Evolutionary conservation across 768 basidiomycete species (phyloP).

Genomic region (Tricholoma furcatifolium): DNA sequence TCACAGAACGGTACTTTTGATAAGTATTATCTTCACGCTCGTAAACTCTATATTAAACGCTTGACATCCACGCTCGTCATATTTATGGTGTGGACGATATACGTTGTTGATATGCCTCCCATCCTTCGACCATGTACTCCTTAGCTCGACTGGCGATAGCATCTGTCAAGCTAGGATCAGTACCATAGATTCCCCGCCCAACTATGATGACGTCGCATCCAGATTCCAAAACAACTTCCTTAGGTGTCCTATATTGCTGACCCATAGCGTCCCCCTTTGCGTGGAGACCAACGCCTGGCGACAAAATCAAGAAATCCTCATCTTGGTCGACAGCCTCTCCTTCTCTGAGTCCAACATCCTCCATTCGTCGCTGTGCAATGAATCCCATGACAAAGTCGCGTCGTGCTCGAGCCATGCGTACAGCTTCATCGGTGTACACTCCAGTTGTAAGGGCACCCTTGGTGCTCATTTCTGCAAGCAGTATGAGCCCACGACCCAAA

Average conservation of each 20-base stretch:
- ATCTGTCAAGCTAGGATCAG: slow-evolving; percentile 41
- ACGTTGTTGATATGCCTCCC: slow-evolving; percentile 84
- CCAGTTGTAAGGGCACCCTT: slow-evolving; percentile 83
- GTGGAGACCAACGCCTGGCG: slow-evolving; percentile 90
- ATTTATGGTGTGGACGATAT: slow-evolving; percentile 17
- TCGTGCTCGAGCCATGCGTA: slow-evolving; percentile 82
- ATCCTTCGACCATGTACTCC: slow-evolving; percentile 82
- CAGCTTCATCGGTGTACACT: slow-evolving; percentile 78
- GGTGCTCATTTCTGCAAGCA: slow-evolving; percentile 97
- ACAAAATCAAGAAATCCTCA: slow-evolving; percentile 82
- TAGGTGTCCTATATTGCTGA: slow-evolving; percentile 92
- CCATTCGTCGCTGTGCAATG: slow-evolving; percentile 87
- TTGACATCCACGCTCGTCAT: background rate
- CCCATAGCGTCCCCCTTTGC: slow-evolving; percentile 81
- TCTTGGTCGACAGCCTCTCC: slow-evolving; percentile 41
- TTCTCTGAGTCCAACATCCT: slow-evolving; percentile 49
- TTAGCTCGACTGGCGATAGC: slow-evolving; percentile 68
- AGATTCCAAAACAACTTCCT: slow-evolving; percentile 72
- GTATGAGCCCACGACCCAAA: slow-evolving; percentile 79
- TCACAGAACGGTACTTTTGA: background rate
- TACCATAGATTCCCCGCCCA: slow-evolving; percentile 90
- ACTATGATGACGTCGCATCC: slow-evolving; percentile 98
- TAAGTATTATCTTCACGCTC: no score
- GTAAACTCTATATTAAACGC: no score
- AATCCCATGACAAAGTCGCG: slow-evolving; percentile 94